Evolutionary conservation across 2,329 filamentous ascomycete genomes (phyloP).

Genomic region (Fonsecaea multimorphosa): DNA sequence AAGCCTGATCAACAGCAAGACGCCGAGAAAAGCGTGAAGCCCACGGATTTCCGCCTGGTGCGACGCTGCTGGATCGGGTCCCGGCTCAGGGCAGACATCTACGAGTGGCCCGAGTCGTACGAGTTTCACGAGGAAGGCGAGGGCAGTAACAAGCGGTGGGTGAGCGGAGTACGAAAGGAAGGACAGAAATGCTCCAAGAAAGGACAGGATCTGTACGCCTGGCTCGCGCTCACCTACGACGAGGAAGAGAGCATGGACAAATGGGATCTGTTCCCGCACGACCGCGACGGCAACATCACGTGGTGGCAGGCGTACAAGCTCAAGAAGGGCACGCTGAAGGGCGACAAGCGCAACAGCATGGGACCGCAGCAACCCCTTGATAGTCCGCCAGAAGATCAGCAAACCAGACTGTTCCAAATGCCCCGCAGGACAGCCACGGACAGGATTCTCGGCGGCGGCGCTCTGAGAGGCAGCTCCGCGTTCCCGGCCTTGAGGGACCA

Average conservation of each 20-base stretch:
- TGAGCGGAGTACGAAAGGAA: conserved; percentile 2
- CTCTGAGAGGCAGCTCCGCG: conserved; percentile 23
- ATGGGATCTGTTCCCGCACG: conserved; percentile 35
- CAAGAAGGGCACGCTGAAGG: conserved; percentile 25
- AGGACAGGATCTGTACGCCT: conserved; percentile 36
- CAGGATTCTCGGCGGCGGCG: too few species aligned
- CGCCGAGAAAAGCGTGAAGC: conserved; percentile 5
- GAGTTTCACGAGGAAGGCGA: conserved; percentile 20
- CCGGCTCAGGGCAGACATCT: conserved; percentile 33
- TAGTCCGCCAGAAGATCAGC: neutral
- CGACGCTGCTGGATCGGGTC: conserved; percentile 31
- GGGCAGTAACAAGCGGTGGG: conserved; percentile 3
- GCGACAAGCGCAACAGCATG: conserved; percentile 11
- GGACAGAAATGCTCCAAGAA: conserved; percentile 23
- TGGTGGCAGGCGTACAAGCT: conserved; percentile 32
- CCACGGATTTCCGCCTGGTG: conserved; percentile 12
- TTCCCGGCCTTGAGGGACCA: conserved; percentile 29
- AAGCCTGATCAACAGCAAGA: neutral
- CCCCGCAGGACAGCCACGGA: conserved; percentile 1
- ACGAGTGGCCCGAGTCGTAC: conserved; percentile 32
- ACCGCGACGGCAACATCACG: conserved; percentile 18
- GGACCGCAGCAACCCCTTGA: conserved; percentile 24
- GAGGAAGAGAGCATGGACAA: conserved; percentile 36
- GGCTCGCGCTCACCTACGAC: conserved; percentile 27
- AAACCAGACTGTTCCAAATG: neutral